phyloP scores from a whole-genome alignment of 257 asterid species.

The Lithospermum erythrorhizon region DNA sequence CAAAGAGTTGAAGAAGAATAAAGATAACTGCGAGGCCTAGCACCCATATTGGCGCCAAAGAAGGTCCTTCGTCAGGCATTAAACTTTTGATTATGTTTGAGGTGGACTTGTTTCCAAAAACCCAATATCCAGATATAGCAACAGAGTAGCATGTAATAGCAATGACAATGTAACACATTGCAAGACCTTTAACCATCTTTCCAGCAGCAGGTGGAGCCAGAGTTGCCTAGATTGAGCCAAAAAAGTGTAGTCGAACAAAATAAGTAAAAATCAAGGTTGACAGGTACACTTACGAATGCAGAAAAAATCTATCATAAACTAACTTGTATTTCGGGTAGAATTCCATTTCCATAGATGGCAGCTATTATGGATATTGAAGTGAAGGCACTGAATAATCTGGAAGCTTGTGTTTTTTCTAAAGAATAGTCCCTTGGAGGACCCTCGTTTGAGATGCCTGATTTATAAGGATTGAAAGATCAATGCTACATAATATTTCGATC shows the following conservation, averaged over 20 bases:
- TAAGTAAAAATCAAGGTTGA: no score
- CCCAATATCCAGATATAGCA: conserved; percentile 89
- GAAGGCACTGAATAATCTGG: conserved; percentile 66
- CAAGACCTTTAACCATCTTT: conserved; percentile 88
- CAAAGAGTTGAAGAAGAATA: conserved; percentile 66
- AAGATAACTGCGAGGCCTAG: conserved; percentile 51
- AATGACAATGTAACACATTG: conserved; percentile 85
- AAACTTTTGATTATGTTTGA: conserved; percentile 73
- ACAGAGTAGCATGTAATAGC: conserved; percentile 77
- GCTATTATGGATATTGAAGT: conserved; percentile 91
- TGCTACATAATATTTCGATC: not conserved
- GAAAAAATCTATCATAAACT: not conserved
- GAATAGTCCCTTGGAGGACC: conserved; percentile 78
- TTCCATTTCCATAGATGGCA: conserved; percentile 89
- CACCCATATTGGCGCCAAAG: conserved; percentile 68
- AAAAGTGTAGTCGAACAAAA: not conserved
- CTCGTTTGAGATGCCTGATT: conserved; percentile 49
- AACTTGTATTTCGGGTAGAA: conserved; percentile 93
- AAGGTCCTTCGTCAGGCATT: conserved; percentile 65
- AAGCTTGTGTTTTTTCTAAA: conserved; percentile 42
- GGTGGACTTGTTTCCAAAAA: conserved; percentile 67
- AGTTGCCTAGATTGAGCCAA: conserved; percentile 54
- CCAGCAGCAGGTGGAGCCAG: conserved; percentile 94
- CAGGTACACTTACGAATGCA: not conserved
- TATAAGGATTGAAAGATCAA: not conserved